phyloP scores from a whole-genome alignment of 306 rosid genomes.

The Begonia peltatifolia region DNA sequence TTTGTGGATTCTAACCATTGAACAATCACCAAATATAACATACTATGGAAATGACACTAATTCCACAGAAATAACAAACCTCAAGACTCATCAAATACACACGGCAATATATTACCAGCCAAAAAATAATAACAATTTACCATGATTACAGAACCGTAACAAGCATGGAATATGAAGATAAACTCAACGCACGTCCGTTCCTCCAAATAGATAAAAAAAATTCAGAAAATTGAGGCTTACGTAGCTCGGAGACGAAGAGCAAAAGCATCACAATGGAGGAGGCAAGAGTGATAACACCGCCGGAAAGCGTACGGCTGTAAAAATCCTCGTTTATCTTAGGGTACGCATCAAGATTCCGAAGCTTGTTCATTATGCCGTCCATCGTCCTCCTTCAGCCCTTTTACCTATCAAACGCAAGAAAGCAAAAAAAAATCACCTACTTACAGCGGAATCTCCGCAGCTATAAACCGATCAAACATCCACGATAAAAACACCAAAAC shows the following conservation, averaged over 20 bases:
- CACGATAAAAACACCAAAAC: too few relatives aligned
- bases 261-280: constrained; percentile 78
- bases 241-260: constrained; percentile 93
- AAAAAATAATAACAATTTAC: too few relatives aligned
- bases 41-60: too few relatives aligned
- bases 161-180: not conserved
- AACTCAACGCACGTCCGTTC: not conserved
- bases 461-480: not conserved
- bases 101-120: too few relatives aligned
- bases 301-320: constrained; percentile 94
- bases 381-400: constrained; percentile 13
- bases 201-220: not conserved
- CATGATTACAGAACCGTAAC: not conserved
- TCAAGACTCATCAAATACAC: too few relatives aligned
- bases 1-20: too few relatives aligned
- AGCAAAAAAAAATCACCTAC: not conserved
- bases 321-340: constrained; percentile 97
- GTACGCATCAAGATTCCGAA: constrained; percentile 82
- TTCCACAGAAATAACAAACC: too few relatives aligned
- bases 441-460: not conserved
- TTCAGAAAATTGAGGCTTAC: constrained; percentile 19
- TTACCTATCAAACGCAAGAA: constrained; percentile 1
- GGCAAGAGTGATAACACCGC: constrained; percentile 79
- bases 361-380: constrained; percentile 68
- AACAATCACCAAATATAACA: too few relatives aligned